Evolutionary conservation across 148 eudicot species (phyloP).

Genomic region (Arctostaphylos glauca): DNA sequence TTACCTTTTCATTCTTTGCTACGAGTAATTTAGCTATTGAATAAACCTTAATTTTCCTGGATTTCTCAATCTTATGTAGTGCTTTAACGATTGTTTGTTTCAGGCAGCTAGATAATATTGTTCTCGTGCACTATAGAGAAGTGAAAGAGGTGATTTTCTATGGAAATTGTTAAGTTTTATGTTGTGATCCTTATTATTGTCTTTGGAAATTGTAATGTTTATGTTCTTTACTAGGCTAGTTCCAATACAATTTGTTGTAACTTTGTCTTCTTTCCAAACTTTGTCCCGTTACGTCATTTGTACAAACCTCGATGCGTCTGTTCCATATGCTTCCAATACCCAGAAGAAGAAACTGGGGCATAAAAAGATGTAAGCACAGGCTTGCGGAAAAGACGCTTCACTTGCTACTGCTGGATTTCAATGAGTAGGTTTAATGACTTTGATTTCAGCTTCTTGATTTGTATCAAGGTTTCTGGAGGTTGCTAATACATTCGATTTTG

Average conservation of each 20-base stretch:
- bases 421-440: not conserved
- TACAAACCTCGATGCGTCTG: not conserved
- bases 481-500: not conserved
- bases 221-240: not conserved
- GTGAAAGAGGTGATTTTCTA: slow-evolving; percentile 36
- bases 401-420: not conserved
- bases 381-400: not conserved
- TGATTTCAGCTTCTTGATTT: not conserved
- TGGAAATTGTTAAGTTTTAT: not conserved
- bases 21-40: not conserved
- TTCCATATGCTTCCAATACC: not conserved
- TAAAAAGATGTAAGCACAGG: not conserved
- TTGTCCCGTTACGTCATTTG: not conserved
- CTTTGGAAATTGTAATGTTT: not conserved
- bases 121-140: slow-evolving; percentile 64
- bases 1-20: not conserved
- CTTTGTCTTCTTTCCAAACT: not conserved
- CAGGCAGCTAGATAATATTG: slow-evolving; percentile 62
- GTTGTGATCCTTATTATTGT: not conserved
- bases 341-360: not conserved
- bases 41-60: not conserved
- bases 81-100: slow-evolving; percentile 18
- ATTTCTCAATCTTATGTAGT: not conserved
- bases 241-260: not conserved
- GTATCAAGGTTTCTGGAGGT: not conserved